A percentile compares a stretch with the other conserved stretches of the same genome.
Conservation (phyloP, 2,329 filamentous ascomycete species). For the Dothideomycetidae sp. region DNA sequence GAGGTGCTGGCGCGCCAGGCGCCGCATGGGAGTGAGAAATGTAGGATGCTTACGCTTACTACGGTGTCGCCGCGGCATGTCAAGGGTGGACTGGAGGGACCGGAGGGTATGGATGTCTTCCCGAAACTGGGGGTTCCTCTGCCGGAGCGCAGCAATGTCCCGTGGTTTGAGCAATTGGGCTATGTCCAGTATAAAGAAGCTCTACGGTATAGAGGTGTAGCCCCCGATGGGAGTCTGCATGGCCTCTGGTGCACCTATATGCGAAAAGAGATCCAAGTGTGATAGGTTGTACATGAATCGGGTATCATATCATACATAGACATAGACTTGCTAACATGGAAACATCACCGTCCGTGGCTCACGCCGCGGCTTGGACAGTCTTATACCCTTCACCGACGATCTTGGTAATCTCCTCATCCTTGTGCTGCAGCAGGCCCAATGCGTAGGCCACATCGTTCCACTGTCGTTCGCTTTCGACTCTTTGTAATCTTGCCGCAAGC, state of each 20-base stretch:
- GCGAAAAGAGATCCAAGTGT: slow-evolving; percentile 6
- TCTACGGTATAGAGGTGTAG: slow-evolving; percentile 8
- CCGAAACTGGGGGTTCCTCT: slow-evolving; percentile 1
- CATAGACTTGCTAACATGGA: background rate
- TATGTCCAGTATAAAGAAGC: slow-evolving; percentile 13
- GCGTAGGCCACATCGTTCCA: slow-evolving; percentile 98
- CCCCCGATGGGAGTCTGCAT: background rate
- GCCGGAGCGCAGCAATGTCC: slow-evolving; percentile 8
- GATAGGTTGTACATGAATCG: slow-evolving; percentile 3
- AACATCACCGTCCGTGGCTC: no score
- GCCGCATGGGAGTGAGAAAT: slow-evolving; percentile 11
- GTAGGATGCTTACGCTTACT: slow-evolving; percentile 11
- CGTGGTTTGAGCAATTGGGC: slow-evolving; percentile 12
- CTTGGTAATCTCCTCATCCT: slow-evolving; percentile 79
- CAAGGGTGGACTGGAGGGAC: slow-evolving; percentile 8
- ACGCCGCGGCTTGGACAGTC: slow-evolving; percentile 31
- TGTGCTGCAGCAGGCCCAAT: slow-evolving; percentile 75
- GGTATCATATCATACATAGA: slow-evolving; percentile 9
- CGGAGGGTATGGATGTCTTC: slow-evolving; percentile 11
- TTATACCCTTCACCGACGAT: slow-evolving; percentile 59
- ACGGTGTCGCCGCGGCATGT: slow-evolving; percentile 11
- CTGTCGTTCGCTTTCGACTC: slow-evolving; percentile 84
- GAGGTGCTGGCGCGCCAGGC: slow-evolving; percentile 11
- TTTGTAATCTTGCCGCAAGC: slow-evolving; percentile 66
- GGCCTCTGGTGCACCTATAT: slow-evolving; percentile 4